Evolutionary conservation across 208 protist genomes (phyloP).

Genomic region (Vickermania ingenoplastis): DNA sequence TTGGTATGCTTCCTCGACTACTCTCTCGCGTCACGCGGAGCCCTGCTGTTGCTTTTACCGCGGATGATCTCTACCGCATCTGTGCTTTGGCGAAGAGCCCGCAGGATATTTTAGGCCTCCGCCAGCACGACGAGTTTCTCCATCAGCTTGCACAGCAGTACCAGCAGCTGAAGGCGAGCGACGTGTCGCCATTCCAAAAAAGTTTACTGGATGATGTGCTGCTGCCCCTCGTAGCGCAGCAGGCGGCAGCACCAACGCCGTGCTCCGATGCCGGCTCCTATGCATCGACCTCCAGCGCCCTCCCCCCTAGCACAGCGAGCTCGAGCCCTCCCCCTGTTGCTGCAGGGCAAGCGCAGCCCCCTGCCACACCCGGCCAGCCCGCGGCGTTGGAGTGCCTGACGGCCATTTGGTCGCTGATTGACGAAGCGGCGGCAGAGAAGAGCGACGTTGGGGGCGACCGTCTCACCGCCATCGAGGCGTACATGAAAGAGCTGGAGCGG

Average conservation of each 20-base stretch:
- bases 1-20: background rate
- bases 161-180: background rate
- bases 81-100: slow-evolving; percentile 1
- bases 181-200: background rate
- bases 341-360: background rate
- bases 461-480: slow-evolving; percentile 17
- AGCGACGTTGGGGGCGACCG: slow-evolving; percentile 9
- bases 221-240: background rate
- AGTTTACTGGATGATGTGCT: slow-evolving; percentile 1
- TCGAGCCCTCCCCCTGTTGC: too few species aligned
- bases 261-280: background rate
- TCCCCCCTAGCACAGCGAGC: background rate
- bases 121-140: background rate
- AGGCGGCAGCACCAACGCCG: background rate
- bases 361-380: background rate
- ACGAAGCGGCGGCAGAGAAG: slow-evolving; percentile 17
- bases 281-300: background rate
- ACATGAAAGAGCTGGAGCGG: slow-evolving; percentile 36
- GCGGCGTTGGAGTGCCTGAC: slow-evolving; percentile 10
- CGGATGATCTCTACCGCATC: slow-evolving; percentile 1
- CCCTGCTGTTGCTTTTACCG: background rate
- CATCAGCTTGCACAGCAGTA: background rate
- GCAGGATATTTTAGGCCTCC: background rate
- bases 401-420: slow-evolving; percentile 16
- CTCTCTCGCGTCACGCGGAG: background rate